These are phyloP conservation scores for Echium plantagineum DNA, from an alignment of 257 asterid genomes.

Conservation along the genomic window DNA sequence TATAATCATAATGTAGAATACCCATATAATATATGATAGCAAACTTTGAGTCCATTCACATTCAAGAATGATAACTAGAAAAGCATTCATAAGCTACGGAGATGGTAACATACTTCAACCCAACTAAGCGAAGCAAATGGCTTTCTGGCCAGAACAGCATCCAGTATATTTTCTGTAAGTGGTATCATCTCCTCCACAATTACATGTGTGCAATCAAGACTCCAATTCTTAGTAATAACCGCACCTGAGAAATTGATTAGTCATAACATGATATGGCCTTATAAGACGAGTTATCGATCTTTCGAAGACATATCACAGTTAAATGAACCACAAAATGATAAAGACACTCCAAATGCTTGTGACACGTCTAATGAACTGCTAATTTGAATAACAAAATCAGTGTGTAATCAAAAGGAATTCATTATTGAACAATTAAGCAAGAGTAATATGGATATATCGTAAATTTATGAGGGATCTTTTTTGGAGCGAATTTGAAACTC, in stretches of 20 bases:
- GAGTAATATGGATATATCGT: no score
- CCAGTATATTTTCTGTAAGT: conserved; percentile 41
- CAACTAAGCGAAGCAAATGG: conserved; percentile 46
- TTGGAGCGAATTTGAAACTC: no score
- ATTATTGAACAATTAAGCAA: no score
- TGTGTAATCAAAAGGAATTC: no score
- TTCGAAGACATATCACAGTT: no score
- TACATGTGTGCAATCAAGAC: conserved; percentile 62
- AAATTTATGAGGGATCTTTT: no score
- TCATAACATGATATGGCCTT: neutral
- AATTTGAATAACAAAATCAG: no score
- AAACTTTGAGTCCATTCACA: neutral
- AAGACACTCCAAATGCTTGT: no score
- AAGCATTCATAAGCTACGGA: neutral
- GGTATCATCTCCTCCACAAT: conserved; percentile 50
- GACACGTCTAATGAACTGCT: no score
- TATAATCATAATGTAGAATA: no score
- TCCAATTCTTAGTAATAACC: conserved; percentile 45
- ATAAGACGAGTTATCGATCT: no score
- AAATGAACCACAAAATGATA: no score
- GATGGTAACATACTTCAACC: conserved; percentile 54
- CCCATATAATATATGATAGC: neutral
- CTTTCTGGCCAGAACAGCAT: conserved; percentile 54
- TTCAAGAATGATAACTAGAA: neutral
- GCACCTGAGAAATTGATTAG: conserved; percentile 44